A percentile compares a stretch with the other conserved stretches of the same genome.
Evolutionary conservation across 164 flowering plant species (phyloP).

Genomic region (Sedum album): DNA sequence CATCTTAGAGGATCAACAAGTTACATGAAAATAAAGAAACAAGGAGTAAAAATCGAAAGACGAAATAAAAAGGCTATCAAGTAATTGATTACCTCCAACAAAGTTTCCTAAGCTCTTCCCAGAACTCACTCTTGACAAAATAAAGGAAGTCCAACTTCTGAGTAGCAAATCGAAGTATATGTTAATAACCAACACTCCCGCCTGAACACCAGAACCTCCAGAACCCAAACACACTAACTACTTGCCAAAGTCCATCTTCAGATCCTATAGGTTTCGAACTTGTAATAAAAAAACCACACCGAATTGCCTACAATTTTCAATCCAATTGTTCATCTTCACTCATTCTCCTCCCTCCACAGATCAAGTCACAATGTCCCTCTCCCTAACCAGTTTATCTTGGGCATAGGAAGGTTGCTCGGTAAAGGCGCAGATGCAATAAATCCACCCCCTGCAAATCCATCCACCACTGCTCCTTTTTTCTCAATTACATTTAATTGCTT

Average conservation of each 20-base stretch:
- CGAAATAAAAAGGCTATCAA: background rate
- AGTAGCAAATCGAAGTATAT: conserved; percentile 1
- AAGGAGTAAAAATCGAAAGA: background rate
- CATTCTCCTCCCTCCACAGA: conserved; percentile 11
- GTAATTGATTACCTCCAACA: background rate
- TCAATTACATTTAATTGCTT: conserved; percentile 16
- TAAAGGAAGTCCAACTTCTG: conserved; percentile 14
- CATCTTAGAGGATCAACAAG: background rate
- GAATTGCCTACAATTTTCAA: background rate
- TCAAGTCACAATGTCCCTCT: conserved; percentile 10
- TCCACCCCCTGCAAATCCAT: conserved; percentile 25
- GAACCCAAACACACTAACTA: background rate
- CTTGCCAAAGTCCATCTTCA: background rate
- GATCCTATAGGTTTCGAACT: too few relatives aligned
- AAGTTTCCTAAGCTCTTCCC: conserved; percentile 9
- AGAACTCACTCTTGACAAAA: too few relatives aligned
- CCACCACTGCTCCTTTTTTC: conserved; percentile 8
- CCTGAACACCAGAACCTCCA: background rate
- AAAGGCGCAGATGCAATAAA: conserved; percentile 23
- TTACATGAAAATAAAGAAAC: background rate
- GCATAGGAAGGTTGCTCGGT: conserved; percentile 35
- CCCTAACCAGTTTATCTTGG: conserved; percentile 14
- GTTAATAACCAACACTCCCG: background rate
- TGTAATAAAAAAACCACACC: background rate
- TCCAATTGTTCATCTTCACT: background rate